Conservation (phyloP, 352 stramenopile species). For the Aphanomyces stellatus region DNA sequence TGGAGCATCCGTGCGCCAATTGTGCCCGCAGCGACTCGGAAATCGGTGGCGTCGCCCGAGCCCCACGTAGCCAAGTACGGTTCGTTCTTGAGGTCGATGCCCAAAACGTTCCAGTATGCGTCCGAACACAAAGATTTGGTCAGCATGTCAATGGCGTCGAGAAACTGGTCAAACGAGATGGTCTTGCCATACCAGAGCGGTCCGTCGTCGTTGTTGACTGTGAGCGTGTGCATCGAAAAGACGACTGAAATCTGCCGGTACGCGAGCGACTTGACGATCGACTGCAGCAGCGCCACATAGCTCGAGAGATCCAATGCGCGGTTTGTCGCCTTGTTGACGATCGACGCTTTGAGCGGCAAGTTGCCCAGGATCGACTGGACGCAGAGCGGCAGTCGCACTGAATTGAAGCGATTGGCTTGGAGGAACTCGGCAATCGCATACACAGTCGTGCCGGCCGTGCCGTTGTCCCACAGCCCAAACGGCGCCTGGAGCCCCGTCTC, state of each 20-base stretch:
- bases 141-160: slow-evolving; percentile 29
- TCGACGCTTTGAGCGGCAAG: slow-evolving; percentile 28
- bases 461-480: slow-evolving; percentile 64
- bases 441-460: slow-evolving; percentile 45
- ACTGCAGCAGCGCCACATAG: slow-evolving; percentile 6
- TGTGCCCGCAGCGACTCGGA: slow-evolving; percentile 32
- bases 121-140: slow-evolving; percentile 42
- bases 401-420: slow-evolving; percentile 61
- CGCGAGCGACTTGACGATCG: slow-evolving; percentile 1
- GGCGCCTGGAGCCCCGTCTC: slow-evolving; percentile 39
- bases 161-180: slow-evolving; percentile 32
- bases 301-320: slow-evolving; percentile 50
- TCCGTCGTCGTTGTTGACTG: slow-evolving; percentile 19
- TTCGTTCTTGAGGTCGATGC: slow-evolving; percentile 63
- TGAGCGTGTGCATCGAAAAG: slow-evolving; percentile 20
- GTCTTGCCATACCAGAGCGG: slow-evolving; percentile 38
- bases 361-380: slow-evolving; percentile 43
- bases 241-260: slow-evolving; percentile 17
- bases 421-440: slow-evolving; percentile 57
- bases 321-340: slow-evolving; percentile 60
- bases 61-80: slow-evolving; percentile 41
- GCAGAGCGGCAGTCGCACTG: slow-evolving; percentile 44
- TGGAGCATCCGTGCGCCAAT: slow-evolving; percentile 58
- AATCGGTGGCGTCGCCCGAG: slow-evolving; percentile 34
- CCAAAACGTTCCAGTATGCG: slow-evolving; percentile 68